Evolutionary conservation across 805 yeast genomes (phyloP), one percentile per base, ranked within the genome.

Genomic region (Vanderwaltozyma polyspora): DNA sequence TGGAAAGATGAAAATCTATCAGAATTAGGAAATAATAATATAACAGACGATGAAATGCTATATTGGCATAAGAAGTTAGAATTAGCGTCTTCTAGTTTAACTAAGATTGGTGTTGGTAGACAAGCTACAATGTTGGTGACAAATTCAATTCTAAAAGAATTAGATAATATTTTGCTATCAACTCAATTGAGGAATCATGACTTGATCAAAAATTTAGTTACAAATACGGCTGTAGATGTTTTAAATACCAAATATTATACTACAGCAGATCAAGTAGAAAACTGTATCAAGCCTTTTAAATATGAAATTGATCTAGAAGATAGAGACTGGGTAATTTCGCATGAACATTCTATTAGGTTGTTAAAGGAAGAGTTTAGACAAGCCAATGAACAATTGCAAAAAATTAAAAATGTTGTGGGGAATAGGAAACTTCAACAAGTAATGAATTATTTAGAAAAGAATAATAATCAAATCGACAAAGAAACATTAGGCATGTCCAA

Each of bases 251-350:
- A 89, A 43, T 91, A 72, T 54, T 83, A 77, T 43, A 79, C 94
- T 1, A 89, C 98, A 0, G 94, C 98, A 0, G 99, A 93, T 56
- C 99, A 91, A 57, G 97, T 91, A 6, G 99, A 91, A 51, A 91
- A 93, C 58, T 87, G 97, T 62, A 89, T 91, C 50, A 91, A 91
- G 56, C 99, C 99, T 2, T 91, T 80, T 64, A 91, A 91, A 62
- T 91, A 89, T 56, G 99, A 91, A 52, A 87, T 91, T 39, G 99
- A 91, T 51, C 74, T 91, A 32, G 97, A 91, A 52, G 94, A 87
- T 46, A 68, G 95, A 26, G 99, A 91, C 56, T 91, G 99, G 99
- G 61, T 64, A 21, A 52, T 70, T 6, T 78, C 95, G 25, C 74
- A 83, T 39, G 93, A 82, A 22, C 93, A 82, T 51, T 72, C 96